Evolutionary conservation across 805 yeast species (phyloP).

Genomic region (Teunomyces tritomae): DNA sequence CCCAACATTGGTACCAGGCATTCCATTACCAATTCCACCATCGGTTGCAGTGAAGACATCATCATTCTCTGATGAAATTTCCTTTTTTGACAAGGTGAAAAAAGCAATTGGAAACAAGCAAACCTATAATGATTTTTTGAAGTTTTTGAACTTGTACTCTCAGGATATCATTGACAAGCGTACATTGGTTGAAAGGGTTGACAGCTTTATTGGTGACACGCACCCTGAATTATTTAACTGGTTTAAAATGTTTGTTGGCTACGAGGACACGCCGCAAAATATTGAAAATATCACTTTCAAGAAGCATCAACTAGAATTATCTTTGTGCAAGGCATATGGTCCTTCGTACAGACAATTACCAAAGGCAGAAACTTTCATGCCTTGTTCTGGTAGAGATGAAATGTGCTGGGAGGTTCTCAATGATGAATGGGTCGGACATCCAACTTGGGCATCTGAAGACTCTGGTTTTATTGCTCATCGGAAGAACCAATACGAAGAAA

Average conservation of each 20-base stretch:
- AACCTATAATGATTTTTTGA: constrained; percentile 87
- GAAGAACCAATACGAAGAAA: constrained; percentile 96
- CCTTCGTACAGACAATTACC: constrained; percentile 93
- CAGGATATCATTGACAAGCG: constrained; percentile 86
- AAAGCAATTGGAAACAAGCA: constrained; percentile 85
- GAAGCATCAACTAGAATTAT: constrained; percentile 86
- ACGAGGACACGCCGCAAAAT: constrained; percentile 75
- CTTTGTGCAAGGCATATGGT: constrained; percentile 90
- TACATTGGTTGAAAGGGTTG: constrained; percentile 79
- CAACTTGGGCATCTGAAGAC: constrained; percentile 99
- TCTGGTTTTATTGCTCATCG: constrained; percentile 99
- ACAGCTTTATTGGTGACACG: constrained; percentile 75
- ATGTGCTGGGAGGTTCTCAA: constrained; percentile 98
- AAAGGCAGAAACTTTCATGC: constrained; percentile 91
- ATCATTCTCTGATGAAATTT: constrained; percentile 76
- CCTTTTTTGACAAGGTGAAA: constrained; percentile 89
- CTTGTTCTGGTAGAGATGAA: constrained; percentile 97
- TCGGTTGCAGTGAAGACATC: constrained; percentile 46
- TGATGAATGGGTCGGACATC: constrained; percentile 99
- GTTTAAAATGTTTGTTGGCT: constrained; percentile 92
- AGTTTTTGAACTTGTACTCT: constrained; percentile 80
- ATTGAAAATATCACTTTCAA: constrained; percentile 86
- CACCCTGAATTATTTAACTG: constrained; percentile 78
- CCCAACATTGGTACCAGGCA: constrained; percentile 78
- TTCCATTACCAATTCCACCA: constrained; percentile 76